These are phyloP conservation scores for Athelia sp. DNA, from an alignment of 1,284 basidiomycete genomes.

Conservation along the genomic window DNA sequence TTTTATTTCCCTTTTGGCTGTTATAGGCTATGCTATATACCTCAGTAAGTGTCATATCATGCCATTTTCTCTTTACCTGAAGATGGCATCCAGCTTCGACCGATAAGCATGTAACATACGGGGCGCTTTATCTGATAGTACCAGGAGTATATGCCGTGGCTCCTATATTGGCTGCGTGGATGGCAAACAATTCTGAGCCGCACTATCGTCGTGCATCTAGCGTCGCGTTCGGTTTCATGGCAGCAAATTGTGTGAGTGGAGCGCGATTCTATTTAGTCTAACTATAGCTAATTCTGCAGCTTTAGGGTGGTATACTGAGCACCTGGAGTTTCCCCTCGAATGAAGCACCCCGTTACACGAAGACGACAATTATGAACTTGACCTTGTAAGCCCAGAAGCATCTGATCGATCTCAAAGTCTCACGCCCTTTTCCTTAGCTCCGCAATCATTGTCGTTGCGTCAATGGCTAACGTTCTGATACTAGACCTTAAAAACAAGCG, in stretches of 20 bases:
- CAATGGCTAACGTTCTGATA: slow-evolving; percentile 21
- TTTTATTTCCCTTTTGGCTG: slow-evolving; percentile 26
- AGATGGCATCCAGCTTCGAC: slow-evolving; percentile 18
- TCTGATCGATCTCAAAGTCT: background rate
- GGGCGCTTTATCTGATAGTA: slow-evolving; percentile 45
- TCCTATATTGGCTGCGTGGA: slow-evolving; percentile 44
- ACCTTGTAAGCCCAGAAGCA: slow-evolving; percentile 21
- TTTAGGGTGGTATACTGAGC: slow-evolving; percentile 33
- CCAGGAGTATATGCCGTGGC: slow-evolving; percentile 38
- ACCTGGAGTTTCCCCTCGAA: slow-evolving; percentile 34
- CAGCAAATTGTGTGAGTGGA: slow-evolving; percentile 32
- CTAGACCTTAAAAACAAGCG: slow-evolving; percentile 24
- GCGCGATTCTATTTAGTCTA: too few species aligned
- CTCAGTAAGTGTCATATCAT: slow-evolving; percentile 29
- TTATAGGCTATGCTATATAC: slow-evolving; percentile 39
- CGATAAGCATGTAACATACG: slow-evolving; percentile 38
- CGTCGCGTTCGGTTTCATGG: slow-evolving; percentile 48
- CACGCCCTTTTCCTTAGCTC: slow-evolving; percentile 12
- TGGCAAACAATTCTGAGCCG: slow-evolving; percentile 54
- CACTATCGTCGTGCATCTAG: slow-evolving; percentile 49
- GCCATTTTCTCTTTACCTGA: slow-evolving; percentile 1
- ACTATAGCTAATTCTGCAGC: background rate
- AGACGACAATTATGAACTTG: slow-evolving; percentile 30
- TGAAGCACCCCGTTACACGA: slow-evolving; percentile 29
- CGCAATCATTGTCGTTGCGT: slow-evolving; percentile 19